These are phyloP conservation scores for Rubroboletus pulcherrimus DNA, from an alignment of 768 basidiomycete genomes.

Conservation along the genomic window DNA sequence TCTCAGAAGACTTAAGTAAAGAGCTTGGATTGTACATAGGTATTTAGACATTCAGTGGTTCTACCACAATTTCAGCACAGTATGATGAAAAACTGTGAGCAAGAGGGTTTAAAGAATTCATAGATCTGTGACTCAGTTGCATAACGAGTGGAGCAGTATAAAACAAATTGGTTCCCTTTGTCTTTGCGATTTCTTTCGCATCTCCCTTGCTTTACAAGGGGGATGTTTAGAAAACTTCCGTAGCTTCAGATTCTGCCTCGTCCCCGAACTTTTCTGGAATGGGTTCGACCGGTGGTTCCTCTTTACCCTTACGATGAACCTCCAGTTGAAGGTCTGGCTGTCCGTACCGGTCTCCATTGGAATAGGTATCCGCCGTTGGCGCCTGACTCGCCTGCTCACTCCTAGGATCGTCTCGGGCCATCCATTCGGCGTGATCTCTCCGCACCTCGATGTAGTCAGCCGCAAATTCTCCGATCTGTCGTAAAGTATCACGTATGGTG, in stretches of 20 bases:
- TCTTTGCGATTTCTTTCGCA: not conserved
- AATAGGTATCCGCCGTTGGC: slow-evolving; percentile 9
- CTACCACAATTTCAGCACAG: not conserved
- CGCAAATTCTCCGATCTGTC: slow-evolving; percentile 65
- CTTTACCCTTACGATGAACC: not conserved
- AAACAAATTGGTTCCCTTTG: not conserved
- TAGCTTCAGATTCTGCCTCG: not conserved
- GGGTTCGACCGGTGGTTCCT: slow-evolving; percentile 14
- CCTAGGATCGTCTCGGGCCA: slow-evolving; percentile 22
- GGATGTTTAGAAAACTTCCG: not conserved
- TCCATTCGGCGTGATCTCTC: slow-evolving; percentile 60
- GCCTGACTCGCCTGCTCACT: slow-evolving; percentile 4
- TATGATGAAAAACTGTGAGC: not conserved
- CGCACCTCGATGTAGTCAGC: slow-evolving; percentile 68
- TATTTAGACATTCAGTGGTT: not conserved
- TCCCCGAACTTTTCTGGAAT: slow-evolving; percentile 16
- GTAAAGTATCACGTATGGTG: not conserved
- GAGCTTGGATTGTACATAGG: not conserved
- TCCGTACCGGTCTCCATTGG: slow-evolving; percentile 39
- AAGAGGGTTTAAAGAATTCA: not conserved
- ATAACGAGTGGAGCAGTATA: not conserved
- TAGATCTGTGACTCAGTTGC: not conserved
- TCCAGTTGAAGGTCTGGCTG: slow-evolving; percentile 28
- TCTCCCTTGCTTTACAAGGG: not conserved
- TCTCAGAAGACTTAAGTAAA: not conserved